Evolutionary conservation across 2,329 filamentous ascomycete species (phyloP), one percentile per base, ranked within the genome.

Genomic region (Paradendryphiella salina): DNA sequence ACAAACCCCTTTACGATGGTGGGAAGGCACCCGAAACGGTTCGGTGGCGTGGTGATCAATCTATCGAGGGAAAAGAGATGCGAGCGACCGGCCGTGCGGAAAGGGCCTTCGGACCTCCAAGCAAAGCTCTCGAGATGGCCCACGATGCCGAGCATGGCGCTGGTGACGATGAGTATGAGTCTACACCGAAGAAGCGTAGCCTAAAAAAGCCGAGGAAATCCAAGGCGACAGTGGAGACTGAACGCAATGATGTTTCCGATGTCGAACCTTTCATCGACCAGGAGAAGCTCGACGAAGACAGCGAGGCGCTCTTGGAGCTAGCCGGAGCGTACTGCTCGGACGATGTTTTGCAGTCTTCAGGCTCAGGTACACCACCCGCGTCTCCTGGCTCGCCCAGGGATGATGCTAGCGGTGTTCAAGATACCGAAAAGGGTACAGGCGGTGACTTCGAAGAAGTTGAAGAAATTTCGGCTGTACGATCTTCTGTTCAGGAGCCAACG

Each of bases 1-100:
- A 59, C 49, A 65, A 67, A 54, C 35, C 54, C 0, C 7, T 36
- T 0, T 71, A 69, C 44, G 57, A 69, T 8, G 13, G 31, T 1
- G 65, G 65, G 1, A 17, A 55, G 18, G 53, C 20, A 4, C 61
- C 60, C 3, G 10, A 35, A 1, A 46, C 14, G 21, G 35, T 52
- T 3, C 50, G 56, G 20, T 52, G 28, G 43, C 50, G 45, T 17
- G 52, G 33, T 1, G 51, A 57, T 18, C 46, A 49, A 9, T 57
- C 54, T 0, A 14, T 11, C 4, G 34, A 46, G n/a, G 54, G 46
- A 3, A 50, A 50, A 3, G 44, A 23, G 2, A 31, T 56, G 0
- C 41, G 42, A 7, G 39, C 31, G 3, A 23, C 31, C 1, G 47
- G 45, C 3, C 43, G 35, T 11, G 41, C 50, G 14, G 36, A 50